Evolutionary conservation across 2,329 filamentous ascomycete genomes (phyloP).

Genomic region (Trichoderma koningiopsis): DNA sequence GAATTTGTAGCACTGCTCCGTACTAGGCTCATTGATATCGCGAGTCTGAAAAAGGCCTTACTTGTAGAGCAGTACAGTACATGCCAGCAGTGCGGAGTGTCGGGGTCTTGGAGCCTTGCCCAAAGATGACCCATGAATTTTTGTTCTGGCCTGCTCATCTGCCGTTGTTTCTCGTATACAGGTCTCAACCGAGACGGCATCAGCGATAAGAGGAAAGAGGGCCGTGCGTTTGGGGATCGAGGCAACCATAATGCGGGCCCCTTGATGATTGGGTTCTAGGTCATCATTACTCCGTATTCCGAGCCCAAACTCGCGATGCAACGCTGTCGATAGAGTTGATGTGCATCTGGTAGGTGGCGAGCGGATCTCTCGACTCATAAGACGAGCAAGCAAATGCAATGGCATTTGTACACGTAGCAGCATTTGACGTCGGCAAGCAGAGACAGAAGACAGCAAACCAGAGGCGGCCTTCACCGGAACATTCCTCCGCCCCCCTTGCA

Average conservation of each 20-base stretch:
- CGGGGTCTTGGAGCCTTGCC: not conserved
- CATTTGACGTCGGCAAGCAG: not conserved
- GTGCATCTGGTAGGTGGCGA: not conserved
- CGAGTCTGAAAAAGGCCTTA: not conserved
- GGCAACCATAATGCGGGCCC: not conserved
- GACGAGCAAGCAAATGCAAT: not conserved
- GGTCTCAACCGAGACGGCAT: slow-evolving; percentile 9
- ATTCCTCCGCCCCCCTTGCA: not conserved
- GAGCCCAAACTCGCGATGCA: not conserved
- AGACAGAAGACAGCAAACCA: not conserved
- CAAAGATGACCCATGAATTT: not conserved
- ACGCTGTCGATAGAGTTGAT: not conserved
- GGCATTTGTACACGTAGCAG: not conserved
- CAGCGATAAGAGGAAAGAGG: slow-evolving; percentile 14
- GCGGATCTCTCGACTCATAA: not conserved
- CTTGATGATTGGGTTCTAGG: slow-evolving; percentile 19
- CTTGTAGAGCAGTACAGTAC: too few relatives aligned
- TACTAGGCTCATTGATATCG: not conserved
- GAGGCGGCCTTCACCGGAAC: not conserved
- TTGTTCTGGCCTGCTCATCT: not conserved
- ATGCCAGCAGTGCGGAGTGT: not conserved
- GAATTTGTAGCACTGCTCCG: not conserved
- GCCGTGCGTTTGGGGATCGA: slow-evolving; percentile 17
- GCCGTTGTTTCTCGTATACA: not conserved
- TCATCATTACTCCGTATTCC: slow-evolving; percentile 23